Percentiles rank a stretch among this genome's conserved stretches.
Conservation (phyloP, 2,329 filamentous ascomycete genomes). For the Clathrospora elynae region DNA sequence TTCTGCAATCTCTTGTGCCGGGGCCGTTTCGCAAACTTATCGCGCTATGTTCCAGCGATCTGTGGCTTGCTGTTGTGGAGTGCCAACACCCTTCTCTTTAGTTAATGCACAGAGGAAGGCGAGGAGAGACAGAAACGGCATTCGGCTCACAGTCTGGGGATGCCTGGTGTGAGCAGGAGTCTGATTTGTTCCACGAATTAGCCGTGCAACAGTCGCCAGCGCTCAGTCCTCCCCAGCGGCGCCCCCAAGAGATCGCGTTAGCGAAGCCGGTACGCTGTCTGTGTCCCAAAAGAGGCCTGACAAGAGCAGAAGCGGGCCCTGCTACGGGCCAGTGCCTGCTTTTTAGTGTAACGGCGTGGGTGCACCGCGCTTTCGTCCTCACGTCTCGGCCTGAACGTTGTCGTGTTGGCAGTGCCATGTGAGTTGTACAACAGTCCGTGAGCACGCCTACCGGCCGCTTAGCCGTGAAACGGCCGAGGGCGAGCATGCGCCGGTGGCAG, state of each 20-base stretch:
- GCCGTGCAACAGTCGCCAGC: slow-evolving; percentile 23
- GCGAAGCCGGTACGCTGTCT: slow-evolving; percentile 22
- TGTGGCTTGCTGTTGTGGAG: slow-evolving; percentile 31
- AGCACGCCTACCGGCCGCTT: slow-evolving; percentile 23
- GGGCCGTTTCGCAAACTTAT: not conserved
- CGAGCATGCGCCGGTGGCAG: slow-evolving; percentile 14
- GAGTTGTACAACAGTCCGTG: slow-evolving; percentile 22
- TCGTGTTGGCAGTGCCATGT: slow-evolving; percentile 35
- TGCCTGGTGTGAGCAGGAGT: slow-evolving; percentile 9
- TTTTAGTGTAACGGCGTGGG: slow-evolving; percentile 11
- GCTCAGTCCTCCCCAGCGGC: slow-evolving; percentile 13
- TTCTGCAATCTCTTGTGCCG: not conserved
- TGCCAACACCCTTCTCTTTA: slow-evolving; percentile 23
- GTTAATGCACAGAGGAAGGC: slow-evolving; percentile 10
- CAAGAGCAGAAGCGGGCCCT: slow-evolving; percentile 14
- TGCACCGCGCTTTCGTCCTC: slow-evolving; percentile 22
- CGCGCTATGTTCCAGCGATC: slow-evolving; percentile 1
- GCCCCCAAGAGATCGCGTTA: slow-evolving; percentile 8
- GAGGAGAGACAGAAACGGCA: slow-evolving; percentile 27
- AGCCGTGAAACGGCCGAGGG: slow-evolving; percentile 14
- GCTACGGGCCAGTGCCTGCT: slow-evolving; percentile 8
- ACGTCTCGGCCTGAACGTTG: slow-evolving; percentile 24
- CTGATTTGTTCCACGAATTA: slow-evolving; percentile 30
- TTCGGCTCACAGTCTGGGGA: slow-evolving; percentile 21
- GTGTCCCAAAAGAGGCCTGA: slow-evolving; percentile 24